Percentiles rank a stretch among this genome's conserved stretches.
phyloP scores from a whole-genome alignment of 73 alveolate genomes.

The Symbiodinium pilosum region DNA sequence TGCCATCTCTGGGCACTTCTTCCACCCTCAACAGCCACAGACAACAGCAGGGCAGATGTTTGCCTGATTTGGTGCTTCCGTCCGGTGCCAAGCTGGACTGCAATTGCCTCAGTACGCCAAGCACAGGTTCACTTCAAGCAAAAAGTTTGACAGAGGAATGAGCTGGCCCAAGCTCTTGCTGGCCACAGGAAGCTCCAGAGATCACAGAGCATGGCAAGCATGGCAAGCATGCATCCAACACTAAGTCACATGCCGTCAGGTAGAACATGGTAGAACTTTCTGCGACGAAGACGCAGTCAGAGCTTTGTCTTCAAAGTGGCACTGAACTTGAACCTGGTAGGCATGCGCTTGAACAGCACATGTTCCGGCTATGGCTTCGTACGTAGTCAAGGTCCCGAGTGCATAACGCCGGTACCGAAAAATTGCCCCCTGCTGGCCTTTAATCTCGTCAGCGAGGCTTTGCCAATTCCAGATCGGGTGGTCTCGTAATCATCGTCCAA shows the following conservation, averaged over 20 bases:
- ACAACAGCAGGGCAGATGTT: too few relatives aligned
- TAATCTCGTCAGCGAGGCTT: background rate
- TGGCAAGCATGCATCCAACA: too few relatives aligned
- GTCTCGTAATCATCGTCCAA: background rate
- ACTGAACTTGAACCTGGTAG: background rate
- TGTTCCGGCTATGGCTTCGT: too few relatives aligned
- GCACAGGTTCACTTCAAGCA: background rate
- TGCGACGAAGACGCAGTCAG: background rate
- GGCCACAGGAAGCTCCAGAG: too few relatives aligned
- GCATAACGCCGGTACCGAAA: background rate
- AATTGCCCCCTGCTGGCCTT: background rate
- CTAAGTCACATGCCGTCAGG: too few relatives aligned
- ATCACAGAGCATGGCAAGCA: too few relatives aligned
- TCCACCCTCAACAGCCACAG: too few relatives aligned
- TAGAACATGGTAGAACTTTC: too few relatives aligned
- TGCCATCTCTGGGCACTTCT: too few relatives aligned
- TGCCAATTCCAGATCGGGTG: background rate
- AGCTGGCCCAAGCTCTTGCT: too few relatives aligned
- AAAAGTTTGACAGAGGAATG: too few relatives aligned
- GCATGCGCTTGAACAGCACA: too few relatives aligned
- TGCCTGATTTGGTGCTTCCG: constrained; percentile 91
- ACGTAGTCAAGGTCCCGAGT: background rate
- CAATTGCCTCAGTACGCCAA: constrained; percentile 21
- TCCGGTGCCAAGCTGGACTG: constrained; percentile 44
- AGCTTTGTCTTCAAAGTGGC: background rate